Evolutionary conservation across 2,329 filamentous ascomycete species (phyloP), one percentile per base, ranked within the genome.

Genomic region (Polytolypa hystricis): DNA sequence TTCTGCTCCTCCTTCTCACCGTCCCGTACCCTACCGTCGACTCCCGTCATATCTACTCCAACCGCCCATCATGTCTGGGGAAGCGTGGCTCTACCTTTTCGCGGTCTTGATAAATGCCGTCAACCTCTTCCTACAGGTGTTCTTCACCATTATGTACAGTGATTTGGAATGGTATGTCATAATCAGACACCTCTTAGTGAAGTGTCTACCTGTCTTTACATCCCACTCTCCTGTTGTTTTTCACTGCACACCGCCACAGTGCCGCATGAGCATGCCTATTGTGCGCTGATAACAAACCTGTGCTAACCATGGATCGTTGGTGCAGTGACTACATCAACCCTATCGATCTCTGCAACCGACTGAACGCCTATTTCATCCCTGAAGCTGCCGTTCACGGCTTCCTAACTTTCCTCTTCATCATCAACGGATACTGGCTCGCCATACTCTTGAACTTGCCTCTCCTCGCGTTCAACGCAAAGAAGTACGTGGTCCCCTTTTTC

Each of bases 81-180:
- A 95, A 76, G 87, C 87, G 63, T 95, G 91, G 91, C 73, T 98
- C 62, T 98, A 93, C 71, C 79, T 98, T 55, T 74, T 98, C 66
- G 81, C 89, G 67, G 93, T 98, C 65, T 76, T 98, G 62, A 93
- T 98, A 73, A 98, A 98, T 71, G 91, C 91, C 70, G 87, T 98
- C 77, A 98, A 98, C 73, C 77, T 98, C 58, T 98, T 98, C 67
- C 75, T 98, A 40, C 93, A 98, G 71, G 91, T 98, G 54, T 98
- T 98, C 76, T 98, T 98, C 71, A 98, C 91, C 41, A 98, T 98
- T 60, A 98, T 98, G 93, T 98, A 96, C 70, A 94, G 85, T 66
- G 91, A 98, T 74, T 69, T 98, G 56, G 91, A 98, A 81, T 98
- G 91, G 87, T 93, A 70, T 57, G 84, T 72, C 23, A n/a, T n/a